Evolutionary conservation across 2,329 filamentous ascomycete species (phyloP).

Genomic region (Talaromyces sp.): DNA sequence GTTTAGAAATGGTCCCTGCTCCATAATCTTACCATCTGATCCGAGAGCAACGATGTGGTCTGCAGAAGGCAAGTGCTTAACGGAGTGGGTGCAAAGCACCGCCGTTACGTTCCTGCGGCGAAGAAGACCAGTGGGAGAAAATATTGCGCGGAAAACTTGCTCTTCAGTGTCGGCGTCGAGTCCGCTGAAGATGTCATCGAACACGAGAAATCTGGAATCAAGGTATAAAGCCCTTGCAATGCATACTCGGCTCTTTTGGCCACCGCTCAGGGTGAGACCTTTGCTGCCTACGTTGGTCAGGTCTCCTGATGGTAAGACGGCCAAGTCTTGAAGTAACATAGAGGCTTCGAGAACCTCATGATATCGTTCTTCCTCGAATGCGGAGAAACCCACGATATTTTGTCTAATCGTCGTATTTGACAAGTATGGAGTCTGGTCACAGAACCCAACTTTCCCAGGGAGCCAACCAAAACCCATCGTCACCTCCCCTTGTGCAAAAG

Average conservation of each 20-base stretch:
- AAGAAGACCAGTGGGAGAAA: constrained; percentile 5
- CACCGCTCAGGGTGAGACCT: constrained; percentile 48
- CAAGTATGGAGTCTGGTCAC: constrained; percentile 28
- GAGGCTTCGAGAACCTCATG: constrained; percentile 19
- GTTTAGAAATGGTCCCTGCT: constrained; percentile 36
- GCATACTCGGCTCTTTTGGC: constrained; percentile 47
- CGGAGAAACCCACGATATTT: constrained; percentile 23
- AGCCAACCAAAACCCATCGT: background rate
- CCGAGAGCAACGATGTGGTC: constrained; percentile 40
- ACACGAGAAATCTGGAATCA: constrained; percentile 12
- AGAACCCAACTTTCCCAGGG: constrained; percentile 29
- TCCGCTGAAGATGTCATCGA: constrained; percentile 13
- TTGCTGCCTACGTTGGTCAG: constrained; percentile 47
- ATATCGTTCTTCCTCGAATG: constrained; percentile 23
- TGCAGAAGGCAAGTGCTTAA: constrained; percentile 12
- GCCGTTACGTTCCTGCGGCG: background rate
- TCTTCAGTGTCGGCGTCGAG: constrained; percentile 11
- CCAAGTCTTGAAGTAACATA: constrained; percentile 32
- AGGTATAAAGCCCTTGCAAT: constrained; percentile 47
- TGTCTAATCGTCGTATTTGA: constrained; percentile 26
- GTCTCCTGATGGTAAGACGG: constrained; percentile 35
- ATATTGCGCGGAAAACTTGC: constrained; percentile 9
- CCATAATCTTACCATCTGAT: constrained; percentile 28
- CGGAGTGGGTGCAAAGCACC: constrained; percentile 6
- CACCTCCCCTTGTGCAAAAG: constrained; percentile 1